Conservation (phyloP, 2,329 filamentous ascomycete species). For the Emydomyces testavorans region DNA sequence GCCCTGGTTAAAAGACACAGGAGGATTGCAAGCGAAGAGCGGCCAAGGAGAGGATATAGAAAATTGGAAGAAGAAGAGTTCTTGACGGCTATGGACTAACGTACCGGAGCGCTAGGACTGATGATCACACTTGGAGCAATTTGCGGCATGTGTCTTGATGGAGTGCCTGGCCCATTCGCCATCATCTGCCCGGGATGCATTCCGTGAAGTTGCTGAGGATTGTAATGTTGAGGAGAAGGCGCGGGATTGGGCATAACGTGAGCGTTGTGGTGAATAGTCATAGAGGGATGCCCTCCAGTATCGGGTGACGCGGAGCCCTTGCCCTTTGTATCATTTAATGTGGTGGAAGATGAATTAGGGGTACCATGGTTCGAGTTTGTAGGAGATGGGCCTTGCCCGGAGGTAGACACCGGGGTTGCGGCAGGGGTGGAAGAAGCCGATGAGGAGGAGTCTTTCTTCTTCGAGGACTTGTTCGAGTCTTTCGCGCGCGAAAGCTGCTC, state of each 20-base stretch:
- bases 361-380: slow-evolving; percentile 55
- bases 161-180: slow-evolving; percentile 48
- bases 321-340: slow-evolving; percentile 72
- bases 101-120: slow-evolving; percentile 83
- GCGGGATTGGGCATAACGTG: slow-evolving; percentile 23
- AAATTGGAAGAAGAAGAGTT: background rate
- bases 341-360: slow-evolving; percentile 79
- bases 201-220: slow-evolving; percentile 25
- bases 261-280: slow-evolving; percentile 19
- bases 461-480: slow-evolving; percentile 68
- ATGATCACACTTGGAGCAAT: slow-evolving; percentile 83
- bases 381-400: slow-evolving; percentile 42
- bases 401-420: slow-evolving; percentile 19
- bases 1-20: background rate
- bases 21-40: background rate
- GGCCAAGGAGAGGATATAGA: background rate
- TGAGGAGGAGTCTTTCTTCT: slow-evolving; percentile 46
- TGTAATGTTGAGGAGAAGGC: slow-evolving; percentile 29
- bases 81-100: slow-evolving; percentile 27
- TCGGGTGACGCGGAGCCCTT: slow-evolving; percentile 49
- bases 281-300: slow-evolving; percentile 24
- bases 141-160: slow-evolving; percentile 47
- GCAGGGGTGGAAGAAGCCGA: slow-evolving; percentile 63
- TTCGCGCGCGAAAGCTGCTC: slow-evolving; percentile 86
- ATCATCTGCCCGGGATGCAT: slow-evolving; percentile 22